Evolutionary conservation across 371 early-diverging fungal genomes (phyloP).

Genomic region (Coemansia sp.): DNA sequence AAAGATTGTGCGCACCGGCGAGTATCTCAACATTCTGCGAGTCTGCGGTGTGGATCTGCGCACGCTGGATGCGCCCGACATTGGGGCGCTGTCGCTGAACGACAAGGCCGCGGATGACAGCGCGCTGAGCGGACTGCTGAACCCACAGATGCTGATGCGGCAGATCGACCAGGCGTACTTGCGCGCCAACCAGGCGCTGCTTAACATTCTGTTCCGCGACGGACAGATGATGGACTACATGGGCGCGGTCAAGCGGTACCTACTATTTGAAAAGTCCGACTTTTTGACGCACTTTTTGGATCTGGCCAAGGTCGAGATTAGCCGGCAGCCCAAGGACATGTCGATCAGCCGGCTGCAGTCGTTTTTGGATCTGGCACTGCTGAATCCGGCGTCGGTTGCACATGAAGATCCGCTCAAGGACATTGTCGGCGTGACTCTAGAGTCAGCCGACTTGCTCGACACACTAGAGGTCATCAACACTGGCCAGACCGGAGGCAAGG

Average conservation of each 20-base stretch:
- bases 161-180: constrained; percentile 63
- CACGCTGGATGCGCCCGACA: constrained; percentile 13
- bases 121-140: constrained; percentile 27
- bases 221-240: constrained; percentile 55
- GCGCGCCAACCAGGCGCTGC: constrained; percentile 58
- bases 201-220: constrained; percentile 56
- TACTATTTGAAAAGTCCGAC: constrained; percentile 90
- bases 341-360: constrained; percentile 65
- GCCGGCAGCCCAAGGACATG: constrained; percentile 66
- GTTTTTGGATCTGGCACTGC: constrained; percentile 81
- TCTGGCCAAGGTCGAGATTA: constrained; percentile 71
- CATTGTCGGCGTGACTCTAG: constrained; percentile 57
- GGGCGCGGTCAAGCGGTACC: constrained; percentile 86
- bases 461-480: constrained; percentile 18
- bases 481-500: neutral
- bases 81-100: neutral
- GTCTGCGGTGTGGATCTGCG: constrained; percentile 63
- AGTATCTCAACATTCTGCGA: constrained; percentile 88
- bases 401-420: constrained; percentile 85
- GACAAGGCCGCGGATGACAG: neutral
- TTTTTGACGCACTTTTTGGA: constrained; percentile 92
- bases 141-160: constrained; percentile 41
- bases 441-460: constrained; percentile 31
- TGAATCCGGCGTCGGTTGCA: constrained; percentile 80
- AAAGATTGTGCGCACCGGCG: constrained; percentile 87